Percentiles rank a stretch among this genome's conserved stretches.
Evolutionary conservation across 2,329 filamentous ascomycete species (phyloP).

Genomic region (Nothophaeocryptopus gaeumannii): DNA sequence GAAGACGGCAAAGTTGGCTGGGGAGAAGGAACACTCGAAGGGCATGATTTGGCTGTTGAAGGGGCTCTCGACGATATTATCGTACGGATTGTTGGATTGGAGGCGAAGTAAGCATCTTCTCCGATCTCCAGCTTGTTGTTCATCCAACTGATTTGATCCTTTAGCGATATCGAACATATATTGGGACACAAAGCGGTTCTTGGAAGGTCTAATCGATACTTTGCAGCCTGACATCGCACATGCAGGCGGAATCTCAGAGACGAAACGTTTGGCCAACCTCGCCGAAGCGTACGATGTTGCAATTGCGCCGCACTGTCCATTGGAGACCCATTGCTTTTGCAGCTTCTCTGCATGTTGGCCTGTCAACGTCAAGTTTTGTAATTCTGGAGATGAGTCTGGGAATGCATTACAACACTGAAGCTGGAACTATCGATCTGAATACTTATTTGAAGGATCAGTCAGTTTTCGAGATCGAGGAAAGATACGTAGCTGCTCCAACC

Average conservation of each 20-base stretch:
- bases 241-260: conserved; percentile 67
- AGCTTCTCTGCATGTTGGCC: conserved; percentile 66
- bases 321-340: conserved; percentile 72
- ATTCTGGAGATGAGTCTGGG: conserved; percentile 78
- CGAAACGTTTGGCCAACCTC: conserved; percentile 66
- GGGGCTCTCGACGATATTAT: conserved; percentile 68
- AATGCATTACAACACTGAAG: conserved; percentile 71
- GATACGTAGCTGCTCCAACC: conserved; percentile 27
- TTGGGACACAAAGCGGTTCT: conserved; percentile 74
- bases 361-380: conserved; percentile 61
- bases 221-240: conserved; percentile 72
- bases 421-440: conserved; percentile 59
- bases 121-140: background rate
- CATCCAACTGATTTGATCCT: conserved; percentile 39
- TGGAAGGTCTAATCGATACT: conserved; percentile 68
- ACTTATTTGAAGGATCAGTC: conserved; percentile 32
- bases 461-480: conserved; percentile 31
- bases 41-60: conserved; percentile 71
- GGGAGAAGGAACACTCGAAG: conserved; percentile 73
- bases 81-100: conserved; percentile 60
- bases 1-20: conserved; percentile 63
- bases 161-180: conserved; percentile 76
- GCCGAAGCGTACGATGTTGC: conserved; percentile 68
- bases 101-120: conserved; percentile 54
- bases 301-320: conserved; percentile 69